Percentiles rank a stretch among this genome's conserved stretches.
These are phyloP conservation scores for Teunomyces funiuensis DNA, from an alignment of 805 yeast genomes.

Conservation along the genomic window DNA sequence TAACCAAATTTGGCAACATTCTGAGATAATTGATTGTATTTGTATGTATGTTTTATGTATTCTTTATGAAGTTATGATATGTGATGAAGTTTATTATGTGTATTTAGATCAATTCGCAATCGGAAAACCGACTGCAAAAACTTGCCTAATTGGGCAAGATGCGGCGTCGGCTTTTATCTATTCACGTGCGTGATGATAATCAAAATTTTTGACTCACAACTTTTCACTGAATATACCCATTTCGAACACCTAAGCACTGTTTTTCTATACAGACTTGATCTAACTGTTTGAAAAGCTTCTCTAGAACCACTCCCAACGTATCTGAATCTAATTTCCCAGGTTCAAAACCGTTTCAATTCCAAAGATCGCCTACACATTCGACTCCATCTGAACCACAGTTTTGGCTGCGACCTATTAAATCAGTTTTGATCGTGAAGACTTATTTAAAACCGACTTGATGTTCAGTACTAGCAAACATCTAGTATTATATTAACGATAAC, in stretches of 20 bases:
- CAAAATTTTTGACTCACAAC: slow-evolving; percentile 4
- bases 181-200: slow-evolving; percentile 12
- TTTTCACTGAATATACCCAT: not conserved
- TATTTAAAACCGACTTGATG: slow-evolving; percentile 10
- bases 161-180: not conserved
- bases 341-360: not conserved
- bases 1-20: not conserved
- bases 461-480: slow-evolving; percentile 17
- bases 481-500: slow-evolving; percentile 16
- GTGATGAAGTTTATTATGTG: not conserved
- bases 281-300: not conserved
- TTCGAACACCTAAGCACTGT: not conserved
- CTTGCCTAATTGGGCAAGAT: not conserved
- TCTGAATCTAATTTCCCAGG: not conserved
- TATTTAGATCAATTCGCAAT: not conserved
- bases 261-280: not conserved
- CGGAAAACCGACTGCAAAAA: not conserved
- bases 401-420: slow-evolving; percentile 4
- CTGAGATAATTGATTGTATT: not conserved
- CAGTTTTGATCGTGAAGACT: not conserved
- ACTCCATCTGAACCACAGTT: slow-evolving; percentile 6
- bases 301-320: not conserved
- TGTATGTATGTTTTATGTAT: not conserved
- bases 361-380: not conserved
- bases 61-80: not conserved